These are phyloP conservation scores for Penicillium sp. DNA, from an alignment of 2,329 filamentous ascomycete species.

Conservation along the genomic window DNA sequence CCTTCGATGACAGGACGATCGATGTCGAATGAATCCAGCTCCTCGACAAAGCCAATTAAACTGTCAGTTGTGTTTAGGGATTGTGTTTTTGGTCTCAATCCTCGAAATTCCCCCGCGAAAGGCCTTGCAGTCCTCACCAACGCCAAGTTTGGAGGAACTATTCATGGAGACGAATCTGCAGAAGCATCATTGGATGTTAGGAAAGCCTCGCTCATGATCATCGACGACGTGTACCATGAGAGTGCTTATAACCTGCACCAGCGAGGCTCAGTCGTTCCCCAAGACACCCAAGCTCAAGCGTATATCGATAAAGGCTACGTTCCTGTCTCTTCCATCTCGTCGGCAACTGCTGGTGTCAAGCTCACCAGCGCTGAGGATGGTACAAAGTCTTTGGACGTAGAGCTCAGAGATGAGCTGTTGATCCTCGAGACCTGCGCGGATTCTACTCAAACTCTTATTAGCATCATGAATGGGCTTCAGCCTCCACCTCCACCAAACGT, in stretches of 20 bases:
- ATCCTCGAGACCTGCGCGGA: constrained; percentile 93
- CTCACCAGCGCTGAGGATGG: constrained; percentile 50
- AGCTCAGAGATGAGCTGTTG: constrained; percentile 74
- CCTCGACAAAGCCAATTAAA: constrained; percentile 45
- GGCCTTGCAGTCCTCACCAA: constrained; percentile 70
- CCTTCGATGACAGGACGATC: constrained; percentile 10
- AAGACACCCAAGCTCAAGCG: constrained; percentile 41
- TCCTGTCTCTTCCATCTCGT: constrained; percentile 76
- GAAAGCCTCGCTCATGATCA: constrained; percentile 73
- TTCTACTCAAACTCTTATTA: constrained; percentile 84
- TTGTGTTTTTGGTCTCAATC: constrained; percentile 76
- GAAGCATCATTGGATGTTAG: constrained; percentile 60
- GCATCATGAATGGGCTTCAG: constrained; percentile 66
- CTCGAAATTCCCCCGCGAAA: constrained; percentile 65
- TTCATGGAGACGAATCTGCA: constrained; percentile 58
- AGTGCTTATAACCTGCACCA: constrained; percentile 28
- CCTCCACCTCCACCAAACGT: constrained; percentile 76
- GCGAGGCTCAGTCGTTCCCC: constrained; percentile 20
- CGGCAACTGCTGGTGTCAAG: constrained; percentile 61
- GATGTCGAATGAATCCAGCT: constrained; percentile 14
- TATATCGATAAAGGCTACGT: constrained; percentile 64
- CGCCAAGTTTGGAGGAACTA: constrained; percentile 58
- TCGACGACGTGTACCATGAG: constrained; percentile 58
- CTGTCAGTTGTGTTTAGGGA: constrained; percentile 61
- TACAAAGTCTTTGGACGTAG: constrained; percentile 64